phyloP scores from a whole-genome alignment of 1,284 basidiomycete species.

The Blastosporella zonata region DNA sequence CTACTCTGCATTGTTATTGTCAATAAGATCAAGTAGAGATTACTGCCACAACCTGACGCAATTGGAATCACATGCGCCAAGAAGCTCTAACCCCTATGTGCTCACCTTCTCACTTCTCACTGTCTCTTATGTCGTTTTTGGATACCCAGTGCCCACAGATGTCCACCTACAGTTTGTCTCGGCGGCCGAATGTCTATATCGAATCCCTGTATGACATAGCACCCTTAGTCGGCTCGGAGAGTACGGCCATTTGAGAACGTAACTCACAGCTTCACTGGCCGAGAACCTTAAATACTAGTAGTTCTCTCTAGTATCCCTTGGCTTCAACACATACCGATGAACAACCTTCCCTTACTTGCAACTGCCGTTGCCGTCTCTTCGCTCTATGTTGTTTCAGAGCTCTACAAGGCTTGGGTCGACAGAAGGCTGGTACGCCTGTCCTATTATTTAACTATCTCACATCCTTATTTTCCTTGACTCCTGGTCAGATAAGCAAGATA shows the following conservation, averaged over 20 bases:
- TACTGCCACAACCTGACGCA: too few species aligned
- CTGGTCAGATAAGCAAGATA: conserved; percentile 22
- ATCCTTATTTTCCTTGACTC: background rate
- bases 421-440: conserved; percentile 1
- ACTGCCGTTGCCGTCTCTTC: background rate
- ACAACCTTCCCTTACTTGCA: background rate
- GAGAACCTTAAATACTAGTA: background rate
- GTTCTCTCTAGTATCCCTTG: background rate
- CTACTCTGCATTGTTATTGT: too few species aligned
- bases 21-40: too few species aligned
- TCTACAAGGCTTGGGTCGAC: conserved; percentile 11
- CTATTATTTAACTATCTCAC: background rate
- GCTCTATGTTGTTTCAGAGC: conserved; percentile 4
- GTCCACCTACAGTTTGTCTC: background rate
- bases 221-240: conserved; percentile 2
- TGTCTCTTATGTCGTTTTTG: conserved; percentile 1
- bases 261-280: background rate
- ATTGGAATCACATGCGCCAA: background rate
- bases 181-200: background rate
- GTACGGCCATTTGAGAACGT: background rate
- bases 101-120: background rate
- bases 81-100: background rate
- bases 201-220: background rate
- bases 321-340: background rate
- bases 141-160: background rate